These are phyloP conservation scores for Albifimbria verrucaria DNA, from an alignment of 2,329 filamentous ascomycete genomes.

Conservation along the genomic window DNA sequence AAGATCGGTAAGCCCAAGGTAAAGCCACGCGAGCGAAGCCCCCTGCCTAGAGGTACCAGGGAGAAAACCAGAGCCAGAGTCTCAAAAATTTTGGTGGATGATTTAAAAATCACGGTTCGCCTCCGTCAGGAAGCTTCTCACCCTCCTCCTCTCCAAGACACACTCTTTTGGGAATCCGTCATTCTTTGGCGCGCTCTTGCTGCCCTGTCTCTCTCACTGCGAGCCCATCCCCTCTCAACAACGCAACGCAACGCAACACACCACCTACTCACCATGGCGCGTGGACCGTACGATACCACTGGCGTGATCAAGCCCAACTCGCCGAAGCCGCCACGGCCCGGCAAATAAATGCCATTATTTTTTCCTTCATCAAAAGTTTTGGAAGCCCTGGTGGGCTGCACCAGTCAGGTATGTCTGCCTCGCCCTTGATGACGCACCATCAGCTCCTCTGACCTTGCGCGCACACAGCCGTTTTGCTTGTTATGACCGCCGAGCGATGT, in stretches of 20 bases:
- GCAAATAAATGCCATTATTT: conserved; percentile 11
- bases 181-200: neutral
- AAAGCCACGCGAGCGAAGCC: conserved; percentile 15
- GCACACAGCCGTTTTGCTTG: neutral
- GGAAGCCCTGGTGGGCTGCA: neutral
- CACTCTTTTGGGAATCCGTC: neutral
- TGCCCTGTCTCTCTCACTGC: neutral
- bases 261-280: conserved; percentile 28
- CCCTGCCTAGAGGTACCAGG: conserved; percentile 3
- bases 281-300: conserved; percentile 36
- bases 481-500: neutral
- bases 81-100: conserved; percentile 2
- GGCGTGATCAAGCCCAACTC: conserved; percentile 31
- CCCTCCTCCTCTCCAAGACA: conserved; percentile 33
- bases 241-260: conserved; percentile 6
- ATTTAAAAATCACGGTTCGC: conserved; percentile 15
- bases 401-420: neutral
- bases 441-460: no score
- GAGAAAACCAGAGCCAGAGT: conserved; percentile 2
- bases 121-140: neutral
- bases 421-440: neutral
- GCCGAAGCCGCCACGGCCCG: conserved; percentile 31
- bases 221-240: neutral
- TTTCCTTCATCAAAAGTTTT: neutral
- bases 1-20: conserved; percentile 11